Conservation (phyloP, 306 rosid genomes). For the Morella rubra region DNA sequence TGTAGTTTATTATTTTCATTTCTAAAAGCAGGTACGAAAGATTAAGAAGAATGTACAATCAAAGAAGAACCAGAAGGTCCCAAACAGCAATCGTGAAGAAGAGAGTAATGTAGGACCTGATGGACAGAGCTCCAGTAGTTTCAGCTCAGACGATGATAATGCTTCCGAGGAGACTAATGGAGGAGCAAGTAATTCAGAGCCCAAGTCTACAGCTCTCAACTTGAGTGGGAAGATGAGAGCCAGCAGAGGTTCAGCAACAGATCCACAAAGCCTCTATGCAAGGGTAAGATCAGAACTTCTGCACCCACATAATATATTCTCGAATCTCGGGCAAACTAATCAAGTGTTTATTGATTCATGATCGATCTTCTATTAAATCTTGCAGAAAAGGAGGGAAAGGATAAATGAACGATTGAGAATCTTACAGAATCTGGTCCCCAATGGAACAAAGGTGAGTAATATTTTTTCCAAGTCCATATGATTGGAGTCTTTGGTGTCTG, state of each 20-base stretch:
- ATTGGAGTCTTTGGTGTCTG: no score
- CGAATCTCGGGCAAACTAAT: no score
- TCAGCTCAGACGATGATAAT: slow-evolving; percentile 73
- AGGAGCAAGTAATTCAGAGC: slow-evolving; percentile 40
- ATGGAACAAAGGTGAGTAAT: slow-evolving; percentile 76
- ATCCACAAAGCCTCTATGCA: slow-evolving; percentile 96
- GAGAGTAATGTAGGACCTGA: slow-evolving; percentile 40
- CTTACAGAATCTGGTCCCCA: slow-evolving; percentile 82
- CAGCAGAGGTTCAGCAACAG: slow-evolving; percentile 87
- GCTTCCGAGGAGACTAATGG: slow-evolving; percentile 51
- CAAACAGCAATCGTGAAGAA: slow-evolving; percentile 43
- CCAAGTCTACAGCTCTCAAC: slow-evolving; percentile 39
- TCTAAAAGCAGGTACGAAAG: slow-evolving; percentile 45
- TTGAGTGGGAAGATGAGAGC: slow-evolving; percentile 68
- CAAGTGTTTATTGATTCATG: slow-evolving; percentile 6
- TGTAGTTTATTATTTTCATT: slow-evolving; percentile 11
- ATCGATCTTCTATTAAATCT: slow-evolving; percentile 17
- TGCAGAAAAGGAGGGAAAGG: slow-evolving; percentile 92
- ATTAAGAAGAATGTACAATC: slow-evolving; percentile 43
- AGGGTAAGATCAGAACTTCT: slow-evolving; percentile 51
- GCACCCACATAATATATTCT: neutral
- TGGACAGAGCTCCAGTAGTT: slow-evolving; percentile 54
- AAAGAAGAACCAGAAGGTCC: slow-evolving; percentile 42
- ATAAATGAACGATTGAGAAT: slow-evolving; percentile 76
- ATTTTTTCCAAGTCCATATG: neutral